Evolutionary conservation across 148 eudicot genomes (phyloP), one percentile per base, ranked within the genome.

Genomic region (Talinum fruticosum): DNA sequence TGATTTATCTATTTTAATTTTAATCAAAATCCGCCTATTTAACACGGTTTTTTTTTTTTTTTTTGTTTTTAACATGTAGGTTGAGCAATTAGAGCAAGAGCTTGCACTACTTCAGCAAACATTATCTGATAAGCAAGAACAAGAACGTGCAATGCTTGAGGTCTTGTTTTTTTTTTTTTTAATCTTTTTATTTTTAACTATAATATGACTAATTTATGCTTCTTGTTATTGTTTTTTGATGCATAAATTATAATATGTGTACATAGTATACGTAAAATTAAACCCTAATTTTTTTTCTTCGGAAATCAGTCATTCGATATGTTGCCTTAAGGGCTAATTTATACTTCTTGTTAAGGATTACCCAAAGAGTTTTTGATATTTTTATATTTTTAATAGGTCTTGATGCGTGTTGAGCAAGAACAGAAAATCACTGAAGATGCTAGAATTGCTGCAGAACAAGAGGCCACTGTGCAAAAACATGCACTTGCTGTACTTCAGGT

Each of bases 351-450:
- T 12, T 14, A 41, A 41, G 1, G 47, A 14, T 41, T 41, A 41
- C 12, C 0, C 0, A 14, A 6, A 1, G 12, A 10, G 47, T 41
- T 41, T 37, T 41, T n/a, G n/a, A n/a, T n/a, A n/a, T n/a, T n/a
- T n/a, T n/a, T 51, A 15, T 51, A 45, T 29, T 29, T 45, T 24
- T 18, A 79, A 45, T 83, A 94, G 98, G 92, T 94, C 24, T 78
- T 94, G 72, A 83, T 94, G 97, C 85, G 93, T 74, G 89, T 92
- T 72, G 98, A 94, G 85, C 93, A 90, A 84, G 95, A 94, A 83
- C 98, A 92, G 69, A 92, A 82, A 80, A 74, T 89, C 44, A 80
- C 92, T 66, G 97, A 94, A 85, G 97, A 94, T 82, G 98, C 92
- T 53, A 89, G 98, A 75, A 80, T 85, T 78, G 89, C 76, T 78